phyloP scores from a whole-genome alignment of 202 grass and related monocot genomes.

The Setaria viridis region DNA sequence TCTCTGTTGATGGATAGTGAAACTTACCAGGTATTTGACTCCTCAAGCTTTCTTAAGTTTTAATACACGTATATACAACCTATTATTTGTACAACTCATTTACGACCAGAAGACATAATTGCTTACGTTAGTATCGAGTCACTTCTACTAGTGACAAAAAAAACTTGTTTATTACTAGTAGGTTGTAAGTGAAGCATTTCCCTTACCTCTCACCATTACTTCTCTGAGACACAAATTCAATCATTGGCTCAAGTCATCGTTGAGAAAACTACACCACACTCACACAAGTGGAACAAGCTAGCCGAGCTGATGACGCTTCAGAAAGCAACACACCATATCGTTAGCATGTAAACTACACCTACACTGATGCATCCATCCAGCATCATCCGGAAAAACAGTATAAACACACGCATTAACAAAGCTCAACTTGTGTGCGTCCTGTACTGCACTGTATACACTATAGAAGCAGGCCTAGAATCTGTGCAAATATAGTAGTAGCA shows the following conservation, averaged over 20 bases:
- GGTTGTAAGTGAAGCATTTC: not conserved
- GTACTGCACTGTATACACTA: not conserved
- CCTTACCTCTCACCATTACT: not conserved
- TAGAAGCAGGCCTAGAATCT: constrained; percentile 28
- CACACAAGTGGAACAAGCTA: not conserved
- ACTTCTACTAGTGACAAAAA: too few relatives aligned
- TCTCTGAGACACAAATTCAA: not conserved
- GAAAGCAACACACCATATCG: not conserved
- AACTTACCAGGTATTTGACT: not conserved
- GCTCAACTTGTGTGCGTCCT: constrained; percentile 22
- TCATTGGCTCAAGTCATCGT: not conserved
- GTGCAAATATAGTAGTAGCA: not conserved
- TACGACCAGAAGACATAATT: too few relatives aligned
- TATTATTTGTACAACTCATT: not conserved
- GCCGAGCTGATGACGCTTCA: not conserved
- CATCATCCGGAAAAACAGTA: not conserved
- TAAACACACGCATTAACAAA: not conserved
- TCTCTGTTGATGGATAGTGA: too few relatives aligned
- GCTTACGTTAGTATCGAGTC: too few relatives aligned
- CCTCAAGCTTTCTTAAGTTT: not conserved
- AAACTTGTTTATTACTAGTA: not conserved
- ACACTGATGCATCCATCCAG: not conserved
- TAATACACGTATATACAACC: not conserved
- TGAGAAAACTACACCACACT: not conserved
- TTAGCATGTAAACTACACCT: not conserved